A percentile compares a stretch with the other conserved stretches of the same genome.
phyloP scores from a whole-genome alignment of 441 rosid genomes.

The Rhodomyrtus psidioides region DNA sequence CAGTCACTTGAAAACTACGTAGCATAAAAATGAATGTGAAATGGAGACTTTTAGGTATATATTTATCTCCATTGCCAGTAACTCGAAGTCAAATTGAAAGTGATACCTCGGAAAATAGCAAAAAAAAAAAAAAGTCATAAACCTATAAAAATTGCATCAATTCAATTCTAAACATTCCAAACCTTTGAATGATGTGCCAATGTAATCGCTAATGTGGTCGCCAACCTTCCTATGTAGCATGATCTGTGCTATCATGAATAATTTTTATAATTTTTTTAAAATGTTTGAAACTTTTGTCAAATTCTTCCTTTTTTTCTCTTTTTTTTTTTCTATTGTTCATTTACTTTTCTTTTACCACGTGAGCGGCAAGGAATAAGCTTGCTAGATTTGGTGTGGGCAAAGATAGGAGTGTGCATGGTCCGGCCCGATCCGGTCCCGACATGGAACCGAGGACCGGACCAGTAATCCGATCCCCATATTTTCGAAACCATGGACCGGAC shows the following conservation, averaged over 20 bases:
- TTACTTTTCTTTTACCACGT: not conserved
- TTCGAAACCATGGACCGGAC: no score
- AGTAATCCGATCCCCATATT: no score
- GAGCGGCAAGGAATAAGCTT: accelerated
- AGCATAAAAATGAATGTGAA: not conserved
- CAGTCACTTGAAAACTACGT: not conserved
- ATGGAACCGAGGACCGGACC: no score
- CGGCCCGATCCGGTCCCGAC: no score
- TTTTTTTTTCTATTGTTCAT: not conserved
- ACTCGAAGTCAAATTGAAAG: not conserved
- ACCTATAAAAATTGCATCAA: accelerated
- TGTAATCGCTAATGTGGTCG: accelerated
- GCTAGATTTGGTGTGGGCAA: not conserved
- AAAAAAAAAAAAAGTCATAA: no score
- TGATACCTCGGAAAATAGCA: no score
- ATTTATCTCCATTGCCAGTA: not conserved
- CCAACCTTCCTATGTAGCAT: no score
- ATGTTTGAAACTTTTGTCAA: not conserved
- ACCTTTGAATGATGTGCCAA: not conserved
- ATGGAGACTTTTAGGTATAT: not conserved
- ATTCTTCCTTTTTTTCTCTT: accelerated
- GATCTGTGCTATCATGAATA: not conserved
- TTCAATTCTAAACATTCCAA: not conserved
- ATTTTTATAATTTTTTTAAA: not conserved
- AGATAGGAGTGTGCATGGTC: no score